These are phyloP conservation scores for Phaeosphaeriaceae sp. DNA, from an alignment of 2,329 filamentous ascomycete genomes.

Conservation along the genomic window DNA sequence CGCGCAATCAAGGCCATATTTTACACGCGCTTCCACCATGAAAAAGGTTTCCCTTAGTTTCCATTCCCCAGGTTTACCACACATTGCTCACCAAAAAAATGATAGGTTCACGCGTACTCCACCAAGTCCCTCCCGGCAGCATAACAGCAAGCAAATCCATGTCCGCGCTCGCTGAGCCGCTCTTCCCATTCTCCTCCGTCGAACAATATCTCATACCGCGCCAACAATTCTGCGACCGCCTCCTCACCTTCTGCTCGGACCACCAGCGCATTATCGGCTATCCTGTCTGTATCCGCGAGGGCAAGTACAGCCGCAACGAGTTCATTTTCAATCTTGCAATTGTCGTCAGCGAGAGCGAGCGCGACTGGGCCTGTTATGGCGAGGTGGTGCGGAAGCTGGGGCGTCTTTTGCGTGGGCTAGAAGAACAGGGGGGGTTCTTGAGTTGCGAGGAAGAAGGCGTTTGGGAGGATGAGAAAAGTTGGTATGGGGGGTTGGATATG, in stretches of 20 bases:
- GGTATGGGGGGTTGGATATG: slow-evolving; percentile 29
- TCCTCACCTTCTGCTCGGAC: slow-evolving; percentile 76
- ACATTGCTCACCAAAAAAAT: slow-evolving; percentile 10
- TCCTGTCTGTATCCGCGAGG: slow-evolving; percentile 80
- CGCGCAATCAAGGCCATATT: slow-evolving; percentile 67
- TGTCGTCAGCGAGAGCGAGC: slow-evolving; percentile 70
- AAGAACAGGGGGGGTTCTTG: slow-evolving; percentile 88
- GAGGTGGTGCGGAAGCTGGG: slow-evolving; percentile 86
- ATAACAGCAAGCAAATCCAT: slow-evolving; percentile 48
- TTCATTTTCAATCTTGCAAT: slow-evolving; percentile 99
- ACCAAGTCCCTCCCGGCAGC: slow-evolving; percentile 68
- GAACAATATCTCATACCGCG: slow-evolving; percentile 94
- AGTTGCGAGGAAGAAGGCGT: slow-evolving; percentile 62
- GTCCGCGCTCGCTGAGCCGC: slow-evolving; percentile 60
- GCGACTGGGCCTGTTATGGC: slow-evolving; percentile 79
- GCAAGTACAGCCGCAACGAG: slow-evolving; percentile 86
- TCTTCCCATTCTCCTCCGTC: slow-evolving; percentile 85
- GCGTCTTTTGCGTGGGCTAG: slow-evolving; percentile 83
- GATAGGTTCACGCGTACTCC: slow-evolving; percentile 66
- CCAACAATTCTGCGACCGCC: slow-evolving; percentile 92
- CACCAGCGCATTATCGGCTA: slow-evolving; percentile 85
- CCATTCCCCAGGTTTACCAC: neutral
- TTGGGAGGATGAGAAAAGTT: slow-evolving; percentile 38
- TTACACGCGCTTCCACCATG: slow-evolving; percentile 70
- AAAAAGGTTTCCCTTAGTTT: slow-evolving; percentile 47